Base-by-base conservation (phyloP, 2,329 filamentous ascomycete species). In the Ambrosiella xylebori region DNA sequence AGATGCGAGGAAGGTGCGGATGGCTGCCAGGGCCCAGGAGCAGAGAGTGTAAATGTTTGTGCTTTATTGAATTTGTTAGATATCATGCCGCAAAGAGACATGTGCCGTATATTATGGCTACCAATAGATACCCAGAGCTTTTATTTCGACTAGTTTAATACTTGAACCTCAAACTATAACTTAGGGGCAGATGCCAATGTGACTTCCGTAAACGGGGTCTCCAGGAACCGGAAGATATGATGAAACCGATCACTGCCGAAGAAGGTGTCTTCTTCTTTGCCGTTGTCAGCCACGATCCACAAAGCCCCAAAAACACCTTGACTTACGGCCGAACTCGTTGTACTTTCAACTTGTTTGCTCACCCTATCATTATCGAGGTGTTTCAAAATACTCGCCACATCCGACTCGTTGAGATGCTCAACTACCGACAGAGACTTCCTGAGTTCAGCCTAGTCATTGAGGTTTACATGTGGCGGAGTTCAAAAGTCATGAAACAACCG, bases 211-310 rank as follows among this genome's bases (percentile, higher is more conserved):
- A 75, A 81, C 3, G 78, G 78, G 52, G 88, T 63, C 0, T 73
- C 81, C 50, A 89, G 67, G 65, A 79, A 84, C 59, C 77, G 72
- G 70, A 83, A 89, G 63, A 90, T 76, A 64, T 82, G 67, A 82
- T 82, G 67, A 82, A 86, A 71, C 78, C 80, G 72, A 69, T 90
- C 86, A 69, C 84, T 88, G 2, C 86, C 86, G 68, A 89, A 88
- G 0, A 89, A 88, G 0, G 82, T 79, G 70, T 86, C 81, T 54
- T 74, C 74, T 40, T 40, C 36, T 9, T 58, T 19, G 7, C 7
- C 8, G 58, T 74, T 68, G 15, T 73, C 75, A 2, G 82, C 85
- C 76, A 81, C 82, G 61, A 86, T 73, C 86, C 86, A 91, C 1
- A 87, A 87, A 54, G 81, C 80, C 0, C 87, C 87, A 68, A 86